Conservation (phyloP, 345 rosid genomes). For the Camelina laxa region DNA sequence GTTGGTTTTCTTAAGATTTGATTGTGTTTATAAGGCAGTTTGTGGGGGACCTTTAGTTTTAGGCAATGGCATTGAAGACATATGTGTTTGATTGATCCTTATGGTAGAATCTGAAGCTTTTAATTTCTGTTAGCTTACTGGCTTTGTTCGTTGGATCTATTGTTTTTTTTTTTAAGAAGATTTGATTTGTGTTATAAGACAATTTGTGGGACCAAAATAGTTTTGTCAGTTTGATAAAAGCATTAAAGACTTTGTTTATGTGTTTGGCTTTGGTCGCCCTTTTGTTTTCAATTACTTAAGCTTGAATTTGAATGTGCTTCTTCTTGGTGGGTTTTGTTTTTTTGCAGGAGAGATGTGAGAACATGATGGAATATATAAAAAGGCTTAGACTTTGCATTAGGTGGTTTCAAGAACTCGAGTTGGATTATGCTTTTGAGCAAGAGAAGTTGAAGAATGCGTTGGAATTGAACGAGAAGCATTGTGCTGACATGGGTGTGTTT, state of each 20-base stretch:
- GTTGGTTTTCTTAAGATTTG: constrained; percentile 21
- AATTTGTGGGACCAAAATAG: constrained; percentile 34
- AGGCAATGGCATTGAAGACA: constrained; percentile 29
- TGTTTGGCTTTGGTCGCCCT: constrained; percentile 1
- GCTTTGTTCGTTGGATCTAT: constrained; percentile 29
- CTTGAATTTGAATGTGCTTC: constrained; percentile 36
- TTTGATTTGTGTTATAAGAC: constrained; percentile 26
- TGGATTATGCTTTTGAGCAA: constrained; percentile 78
- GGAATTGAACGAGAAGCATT: constrained; percentile 71
- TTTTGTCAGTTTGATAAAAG: constrained; percentile 27
- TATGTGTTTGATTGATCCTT: constrained; percentile 28
- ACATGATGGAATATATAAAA: constrained; percentile 89
- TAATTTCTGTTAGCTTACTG: constrained; percentile 35
- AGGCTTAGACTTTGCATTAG: constrained; percentile 90
- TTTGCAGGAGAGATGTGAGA: constrained; percentile 91
- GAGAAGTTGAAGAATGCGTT: constrained; percentile 72
- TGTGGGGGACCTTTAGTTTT: constrained; percentile 30
- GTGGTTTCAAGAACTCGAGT: constrained; percentile 98
- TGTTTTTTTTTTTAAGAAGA: background rate
- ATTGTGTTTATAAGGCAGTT: constrained; percentile 27
- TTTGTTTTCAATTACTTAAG: constrained; percentile 14
- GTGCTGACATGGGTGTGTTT: constrained; percentile 77
- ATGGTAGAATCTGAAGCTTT: constrained; percentile 28
- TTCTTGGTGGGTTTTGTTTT: constrained; percentile 37
- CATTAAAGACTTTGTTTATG: constrained; percentile 33